Conservation (phyloP, 2,329 filamentous ascomycete species). For the Tolypocladium inflatum region DNA sequence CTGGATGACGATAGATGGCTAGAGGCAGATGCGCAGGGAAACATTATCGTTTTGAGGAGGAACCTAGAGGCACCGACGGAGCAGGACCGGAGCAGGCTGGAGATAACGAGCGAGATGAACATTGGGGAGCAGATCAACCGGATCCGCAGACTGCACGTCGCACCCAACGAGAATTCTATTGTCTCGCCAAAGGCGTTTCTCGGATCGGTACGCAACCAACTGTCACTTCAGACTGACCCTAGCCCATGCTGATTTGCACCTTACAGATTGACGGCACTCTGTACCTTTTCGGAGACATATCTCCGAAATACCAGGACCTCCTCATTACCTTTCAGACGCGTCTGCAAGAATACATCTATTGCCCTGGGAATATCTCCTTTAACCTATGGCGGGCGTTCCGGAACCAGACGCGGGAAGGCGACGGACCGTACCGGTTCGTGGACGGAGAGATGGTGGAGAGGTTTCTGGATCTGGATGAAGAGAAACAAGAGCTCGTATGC, state of each 20-base stretch:
- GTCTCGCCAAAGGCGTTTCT: constrained; percentile 79
- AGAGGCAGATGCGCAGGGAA: constrained; percentile 78
- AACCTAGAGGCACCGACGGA: constrained; percentile 64
- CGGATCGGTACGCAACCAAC: constrained; percentile 57
- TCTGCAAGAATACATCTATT: constrained; percentile 56
- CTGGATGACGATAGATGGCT: constrained; percentile 69
- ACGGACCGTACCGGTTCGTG: constrained; percentile 77
- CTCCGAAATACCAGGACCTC: constrained; percentile 62
- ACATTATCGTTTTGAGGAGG: constrained; percentile 69
- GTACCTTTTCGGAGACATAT: constrained; percentile 79
- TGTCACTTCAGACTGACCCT: too few relatives aligned
- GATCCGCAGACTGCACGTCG: constrained; percentile 66
- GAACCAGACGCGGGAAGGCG: constrained; percentile 60
- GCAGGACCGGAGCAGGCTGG: constrained; percentile 62
- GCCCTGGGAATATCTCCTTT: constrained; percentile 68
- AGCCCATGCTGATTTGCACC: constrained; percentile 6
- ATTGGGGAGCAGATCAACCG: constrained; percentile 91
- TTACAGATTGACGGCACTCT: constrained; percentile 76
- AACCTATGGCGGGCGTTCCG: constrained; percentile 73
- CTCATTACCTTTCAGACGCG: constrained; percentile 72
- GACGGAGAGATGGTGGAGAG: constrained; percentile 86
- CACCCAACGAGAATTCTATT: constrained; percentile 51
- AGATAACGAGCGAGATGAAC: constrained; percentile 70
- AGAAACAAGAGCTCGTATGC: constrained; percentile 42
- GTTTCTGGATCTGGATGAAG: constrained; percentile 64